Evolutionary conservation across 2,329 filamentous ascomycete species (phyloP), one percentile per base, ranked within the genome.

Genomic region (Colletotrichum lini): DNA sequence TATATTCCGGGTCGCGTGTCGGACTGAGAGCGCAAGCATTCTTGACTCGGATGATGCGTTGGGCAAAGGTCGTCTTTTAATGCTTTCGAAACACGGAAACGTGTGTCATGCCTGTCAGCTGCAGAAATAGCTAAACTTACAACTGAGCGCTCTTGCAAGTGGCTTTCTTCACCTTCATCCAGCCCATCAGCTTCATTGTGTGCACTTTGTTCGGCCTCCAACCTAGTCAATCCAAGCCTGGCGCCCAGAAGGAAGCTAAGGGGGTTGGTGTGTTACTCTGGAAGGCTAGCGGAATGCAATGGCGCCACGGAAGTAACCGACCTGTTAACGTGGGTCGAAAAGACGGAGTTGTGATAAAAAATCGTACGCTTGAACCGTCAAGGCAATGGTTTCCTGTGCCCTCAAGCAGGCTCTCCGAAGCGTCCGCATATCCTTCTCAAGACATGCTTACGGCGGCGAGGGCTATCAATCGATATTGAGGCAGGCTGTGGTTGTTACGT

Each of bases 211-310:
- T 56, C 40, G 26, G n/a, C 23, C 10, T 21, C 38, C 23, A 21
- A 26, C 16, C 45, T 35, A 59, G 16, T 52, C 65, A 63, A 15
- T 21, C 69, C 52, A 42, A 59, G 21, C 40, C 47, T 16, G 45
- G 42, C 8, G 26, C 40, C 26, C 49, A 49, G 57, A 42, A 58
- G 44, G 40, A 64, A 42, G 69, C 65, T 59, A 68, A 47, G 53
- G 65, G 12, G 10, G 21, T 52, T 8, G 38, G 10, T 21, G 40
- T 49, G 42, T 45, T 35, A 58, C 52, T 18, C 23, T 16, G 30
- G 15, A 35, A 57, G 53, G 12, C 59, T 49, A 69, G 30, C 18
- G 53, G 54, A 59, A 44, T 23, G 53, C 10, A 10, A 58, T 30
- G 18, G 45, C 38, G 53, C 47, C 40, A 59, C 30, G 23, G 40